Base-by-base conservation (phyloP, 2,329 filamentous ascomycete genomes). In the Mollisiaceae sp. region DNA sequence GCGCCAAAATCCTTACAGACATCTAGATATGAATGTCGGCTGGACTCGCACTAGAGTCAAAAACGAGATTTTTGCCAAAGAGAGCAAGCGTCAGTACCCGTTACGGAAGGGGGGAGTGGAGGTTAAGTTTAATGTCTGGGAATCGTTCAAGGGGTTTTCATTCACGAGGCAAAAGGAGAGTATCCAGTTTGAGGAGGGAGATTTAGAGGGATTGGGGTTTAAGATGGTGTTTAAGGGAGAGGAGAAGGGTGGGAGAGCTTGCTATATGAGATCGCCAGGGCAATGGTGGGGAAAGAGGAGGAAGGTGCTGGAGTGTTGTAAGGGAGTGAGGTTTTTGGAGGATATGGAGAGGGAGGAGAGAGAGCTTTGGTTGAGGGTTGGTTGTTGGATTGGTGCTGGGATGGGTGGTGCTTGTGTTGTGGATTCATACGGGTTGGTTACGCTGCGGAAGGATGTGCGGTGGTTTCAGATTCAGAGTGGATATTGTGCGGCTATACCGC, bases 221-320 rank as follows among this genome's bases (percentile, higher is more conserved):
- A 64, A 57, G 2, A 59, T 52, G 57, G 47, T 73, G 12, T 71
- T 71, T 36, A 61, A 61, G 9, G 67, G 67, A 1, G 56, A 63
- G n/a, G 62, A 60, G n/a, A n/a, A n/a, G n/a, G n/a, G n/a, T 39
- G 35, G 60, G 47, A 38, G 20, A 47, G 18, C 8, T 9, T 52
- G 63, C 9, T 66, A 62, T 65, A 62, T 43, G 8, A 59, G 69
- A 32, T 47, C 12, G 12, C 69, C 70, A 1, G 68, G 70, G 0
- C 58, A 41, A 24, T 72, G 70, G 70, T 65, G 68, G 67, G 60
- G n/a, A 8, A 39, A 27, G 27, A 66, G 65, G 20, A 67, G 68
- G 52, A 50, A 50, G 2, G 24, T 69, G 6, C 66, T 68, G 54
- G 50, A 47, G 12, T 65, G 62, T 41, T 61, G 56, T 32, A 59